Evolutionary conservation across 208 protist species (phyloP).

Genomic region (Leishmania arabica): DNA sequence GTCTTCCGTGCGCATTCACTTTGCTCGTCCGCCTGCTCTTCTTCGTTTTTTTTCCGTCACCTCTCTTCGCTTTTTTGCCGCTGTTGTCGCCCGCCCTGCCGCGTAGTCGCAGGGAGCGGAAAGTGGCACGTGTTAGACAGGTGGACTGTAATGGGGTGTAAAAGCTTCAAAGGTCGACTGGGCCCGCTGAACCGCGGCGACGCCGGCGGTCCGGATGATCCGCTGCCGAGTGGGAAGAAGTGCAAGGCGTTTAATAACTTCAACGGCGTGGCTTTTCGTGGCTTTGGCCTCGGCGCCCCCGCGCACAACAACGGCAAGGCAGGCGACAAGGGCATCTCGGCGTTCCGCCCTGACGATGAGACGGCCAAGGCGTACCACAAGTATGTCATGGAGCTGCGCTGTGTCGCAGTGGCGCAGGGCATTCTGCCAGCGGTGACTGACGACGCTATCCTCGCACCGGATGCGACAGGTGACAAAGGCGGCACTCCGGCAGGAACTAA

Average conservation of each 20-base stretch:
- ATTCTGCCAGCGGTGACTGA: conserved; percentile 21
- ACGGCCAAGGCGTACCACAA: conserved; percentile 30
- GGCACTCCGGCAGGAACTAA: neutral
- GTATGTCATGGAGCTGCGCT: conserved; percentile 30
- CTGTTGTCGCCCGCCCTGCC: neutral
- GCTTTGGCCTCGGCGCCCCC: neutral
- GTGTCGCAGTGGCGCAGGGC: conserved; percentile 27
- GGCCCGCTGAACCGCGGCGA: conserved; percentile 6
- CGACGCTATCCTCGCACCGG: neutral
- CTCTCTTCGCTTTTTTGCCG: neutral
- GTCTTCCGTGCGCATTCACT: neutral
- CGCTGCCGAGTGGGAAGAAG: neutral
- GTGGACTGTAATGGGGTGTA: conserved; percentile 28
- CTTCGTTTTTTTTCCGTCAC: neutral
- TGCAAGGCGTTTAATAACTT: neutral
- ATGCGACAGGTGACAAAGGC: neutral
- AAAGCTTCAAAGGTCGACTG: conserved; percentile 22
- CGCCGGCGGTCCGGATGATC: neutral
- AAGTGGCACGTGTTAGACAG: neutral
- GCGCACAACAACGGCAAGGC: conserved; percentile 8
- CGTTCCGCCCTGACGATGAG: conserved; percentile 31
- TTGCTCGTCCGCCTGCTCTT: neutral
- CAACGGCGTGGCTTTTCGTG: neutral
- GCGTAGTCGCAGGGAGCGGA: neutral
- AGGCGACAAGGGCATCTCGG: conserved; percentile 19